A percentile compares a stretch with the other conserved stretches of the same genome.
Conservation (phyloP, 352 stramenopile genomes). For the Phytophthora tubulina region DNA sequence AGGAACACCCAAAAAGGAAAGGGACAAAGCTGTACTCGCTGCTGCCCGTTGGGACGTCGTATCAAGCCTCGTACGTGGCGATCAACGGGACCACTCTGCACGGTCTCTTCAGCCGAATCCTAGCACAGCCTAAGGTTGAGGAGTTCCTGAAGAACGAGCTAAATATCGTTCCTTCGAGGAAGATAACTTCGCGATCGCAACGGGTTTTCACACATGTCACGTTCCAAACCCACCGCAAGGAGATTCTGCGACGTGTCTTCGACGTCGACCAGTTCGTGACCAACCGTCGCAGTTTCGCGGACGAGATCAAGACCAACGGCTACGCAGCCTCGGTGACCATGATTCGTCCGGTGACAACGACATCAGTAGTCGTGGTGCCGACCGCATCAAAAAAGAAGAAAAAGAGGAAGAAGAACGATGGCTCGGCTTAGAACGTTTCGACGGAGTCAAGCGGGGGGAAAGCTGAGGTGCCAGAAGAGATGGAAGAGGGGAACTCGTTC, state of each 20-base stretch:
- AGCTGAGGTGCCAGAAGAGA: constrained; percentile 1
- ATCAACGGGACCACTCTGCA: constrained; percentile 26
- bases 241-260: not conserved
- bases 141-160: not conserved
- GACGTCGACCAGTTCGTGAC: constrained; percentile 10
- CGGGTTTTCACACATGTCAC: not conserved
- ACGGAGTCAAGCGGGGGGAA: not conserved
- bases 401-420: constrained; percentile 10
- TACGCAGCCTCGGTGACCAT: constrained; percentile 13
- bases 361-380: not conserved
- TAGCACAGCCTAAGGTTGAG: not conserved
- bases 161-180: not conserved
- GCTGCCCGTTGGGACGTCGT: constrained; percentile 17
- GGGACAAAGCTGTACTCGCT: constrained; percentile 20
- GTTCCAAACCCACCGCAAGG: constrained; percentile 5
- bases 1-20: constrained; percentile 13
- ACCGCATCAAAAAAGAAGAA: constrained; percentile 2
- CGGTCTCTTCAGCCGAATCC: constrained; percentile 14
- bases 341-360: constrained; percentile 1
- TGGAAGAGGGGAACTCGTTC: not conserved
- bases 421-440: not conserved
- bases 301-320: constrained; percentile 24
- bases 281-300: constrained; percentile 14
- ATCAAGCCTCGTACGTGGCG: constrained; percentile 7
- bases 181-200: not conserved